Evolutionary conservation across 2,329 filamentous ascomycete genomes (phyloP).

Genomic region (Aureobasidium namibiae): DNA sequence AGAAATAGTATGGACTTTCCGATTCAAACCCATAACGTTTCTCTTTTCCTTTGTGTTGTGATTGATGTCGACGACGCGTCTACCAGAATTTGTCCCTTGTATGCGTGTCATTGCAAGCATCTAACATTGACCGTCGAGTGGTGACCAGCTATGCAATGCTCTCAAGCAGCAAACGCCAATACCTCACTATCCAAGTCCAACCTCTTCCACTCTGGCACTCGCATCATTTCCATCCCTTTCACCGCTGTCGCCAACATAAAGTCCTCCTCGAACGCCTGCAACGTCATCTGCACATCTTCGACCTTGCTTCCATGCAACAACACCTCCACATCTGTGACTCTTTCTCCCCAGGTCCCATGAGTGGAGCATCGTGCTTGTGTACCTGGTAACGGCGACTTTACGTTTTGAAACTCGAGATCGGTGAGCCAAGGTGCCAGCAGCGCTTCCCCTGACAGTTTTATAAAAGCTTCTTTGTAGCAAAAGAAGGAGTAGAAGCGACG

Average conservation of each 20-base stretch:
- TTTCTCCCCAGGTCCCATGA: slow-evolving; percentile 38
- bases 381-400: slow-evolving; percentile 47
- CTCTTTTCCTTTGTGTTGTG: no score
- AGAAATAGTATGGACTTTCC: slow-evolving; percentile 2
- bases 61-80: no score
- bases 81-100: no score
- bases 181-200: slow-evolving; percentile 25
- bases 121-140: no score
- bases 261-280: slow-evolving; percentile 50
- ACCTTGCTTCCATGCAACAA: slow-evolving; percentile 40
- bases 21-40: no score
- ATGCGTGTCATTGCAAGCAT: no score
- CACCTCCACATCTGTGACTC: slow-evolving; percentile 41
- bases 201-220: slow-evolving; percentile 25
- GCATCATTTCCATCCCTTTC: slow-evolving; percentile 24
- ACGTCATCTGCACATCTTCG: slow-evolving; percentile 47
- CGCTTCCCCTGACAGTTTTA: slow-evolving; percentile 76
- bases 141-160: no score
- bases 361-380: slow-evolving; percentile 35
- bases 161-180: slow-evolving; percentile 14
- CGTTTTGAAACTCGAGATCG: slow-evolving; percentile 60
- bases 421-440: slow-evolving; percentile 64
- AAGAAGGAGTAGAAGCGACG: slow-evolving; percentile 69
- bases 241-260: slow-evolving; percentile 52
- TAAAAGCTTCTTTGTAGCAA: slow-evolving; percentile 72